Evolutionary conservation across 345 rosid genomes (phyloP).

Genomic region (Hypericum androsaemum): DNA sequence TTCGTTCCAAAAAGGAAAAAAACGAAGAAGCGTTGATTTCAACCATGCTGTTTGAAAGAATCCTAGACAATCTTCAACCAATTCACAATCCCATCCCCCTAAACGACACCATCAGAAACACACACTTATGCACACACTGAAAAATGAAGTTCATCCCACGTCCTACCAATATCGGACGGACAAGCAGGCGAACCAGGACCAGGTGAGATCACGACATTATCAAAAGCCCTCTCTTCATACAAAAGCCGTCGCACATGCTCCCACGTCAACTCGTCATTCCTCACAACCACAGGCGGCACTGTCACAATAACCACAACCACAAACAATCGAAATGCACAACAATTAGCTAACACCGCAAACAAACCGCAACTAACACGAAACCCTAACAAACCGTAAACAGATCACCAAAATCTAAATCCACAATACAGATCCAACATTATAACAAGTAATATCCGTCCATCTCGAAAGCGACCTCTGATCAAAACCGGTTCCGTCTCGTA

Average conservation of each 20-base stretch:
- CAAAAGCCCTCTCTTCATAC: slow-evolving; percentile 62
- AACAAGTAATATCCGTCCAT: too few species aligned
- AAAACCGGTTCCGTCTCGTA: too few species aligned
- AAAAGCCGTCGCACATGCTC: slow-evolving; percentile 45
- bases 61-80: too few species aligned
- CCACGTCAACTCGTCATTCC: slow-evolving; percentile 84
- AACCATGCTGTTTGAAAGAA: too few species aligned
- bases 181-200: slow-evolving; percentile 95
- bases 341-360: not conserved
- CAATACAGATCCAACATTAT: too few species aligned
- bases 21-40: too few species aligned
- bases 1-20: too few species aligned
- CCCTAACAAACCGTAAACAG: too few species aligned
- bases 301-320: slow-evolving; percentile 3
- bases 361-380: slow-evolving; percentile 9
- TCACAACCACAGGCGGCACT: slow-evolving; percentile 87
- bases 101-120: too few species aligned
- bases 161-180: slow-evolving; percentile 65
- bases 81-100: too few species aligned
- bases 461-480: too few species aligned
- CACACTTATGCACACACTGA: not conserved
- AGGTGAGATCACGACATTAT: slow-evolving; percentile 89
- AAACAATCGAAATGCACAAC: not conserved
- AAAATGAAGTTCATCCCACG: not conserved
- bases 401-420: too few species aligned